These are phyloP conservation scores for Cystobasidium slooffiae DNA, from an alignment of 1,284 basidiomycete species.

Conservation along the genomic window DNA sequence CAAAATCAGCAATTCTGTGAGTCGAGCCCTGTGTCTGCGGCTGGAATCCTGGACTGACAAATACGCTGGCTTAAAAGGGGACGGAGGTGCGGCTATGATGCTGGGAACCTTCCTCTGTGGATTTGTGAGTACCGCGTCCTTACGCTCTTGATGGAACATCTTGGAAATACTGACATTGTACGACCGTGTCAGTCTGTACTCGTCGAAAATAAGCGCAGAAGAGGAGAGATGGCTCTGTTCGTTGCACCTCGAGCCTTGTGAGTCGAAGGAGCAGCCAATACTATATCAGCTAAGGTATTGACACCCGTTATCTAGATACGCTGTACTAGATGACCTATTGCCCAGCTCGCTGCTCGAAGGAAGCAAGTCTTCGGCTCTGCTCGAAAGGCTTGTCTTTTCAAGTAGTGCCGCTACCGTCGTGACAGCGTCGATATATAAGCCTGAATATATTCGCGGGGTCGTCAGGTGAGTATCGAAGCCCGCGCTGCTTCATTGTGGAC, in stretches of 20 bases:
- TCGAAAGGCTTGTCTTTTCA: slow-evolving; percentile 38
- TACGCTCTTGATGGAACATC: slow-evolving; percentile 40
- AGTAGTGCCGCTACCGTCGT: slow-evolving; percentile 25
- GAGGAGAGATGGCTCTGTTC: slow-evolving; percentile 58
- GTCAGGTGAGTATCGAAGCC: slow-evolving; percentile 5
- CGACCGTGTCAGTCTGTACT: slow-evolving; percentile 50
- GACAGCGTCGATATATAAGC: slow-evolving; percentile 34
- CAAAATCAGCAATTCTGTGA: slow-evolving; percentile 40
- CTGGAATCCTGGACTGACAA: not conserved
- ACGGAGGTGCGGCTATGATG: slow-evolving; percentile 51
- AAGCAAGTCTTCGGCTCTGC: slow-evolving; percentile 8
- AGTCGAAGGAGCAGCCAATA: not conserved
- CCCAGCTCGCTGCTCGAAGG: slow-evolving; percentile 23
- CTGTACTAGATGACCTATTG: slow-evolving; percentile 49
- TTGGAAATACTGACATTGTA: too few species aligned
- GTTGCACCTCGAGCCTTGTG: slow-evolving; percentile 56
- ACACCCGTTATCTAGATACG: slow-evolving; percentile 43
- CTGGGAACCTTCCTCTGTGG: slow-evolving; percentile 50
- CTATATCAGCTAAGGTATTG: not conserved
- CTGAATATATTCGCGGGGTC: slow-evolving; percentile 33
- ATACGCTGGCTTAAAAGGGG: slow-evolving; percentile 48
- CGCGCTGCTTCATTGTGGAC: not conserved
- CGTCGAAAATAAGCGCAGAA: slow-evolving; percentile 57
- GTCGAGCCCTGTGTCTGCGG: not conserved
- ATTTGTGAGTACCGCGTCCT: not conserved